Conservation (phyloP, 2,329 filamentous ascomycete species). For the Metarhizium anisopliae region DNA sequence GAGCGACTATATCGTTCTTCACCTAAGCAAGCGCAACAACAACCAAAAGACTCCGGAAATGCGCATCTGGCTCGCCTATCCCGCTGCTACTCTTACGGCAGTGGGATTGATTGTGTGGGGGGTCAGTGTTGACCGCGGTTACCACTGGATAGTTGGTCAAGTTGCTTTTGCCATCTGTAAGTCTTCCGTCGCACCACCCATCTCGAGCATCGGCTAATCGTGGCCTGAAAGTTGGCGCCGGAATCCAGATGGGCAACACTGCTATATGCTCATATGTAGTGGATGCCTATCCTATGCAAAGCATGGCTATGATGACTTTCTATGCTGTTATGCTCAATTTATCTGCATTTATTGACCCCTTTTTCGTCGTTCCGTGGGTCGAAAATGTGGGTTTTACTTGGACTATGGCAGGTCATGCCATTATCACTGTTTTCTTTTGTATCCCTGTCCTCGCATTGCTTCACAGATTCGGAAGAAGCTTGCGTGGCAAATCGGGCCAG, state of each 20-base stretch:
- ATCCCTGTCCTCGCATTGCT: conserved; percentile 26
- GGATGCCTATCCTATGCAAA: conserved; percentile 45
- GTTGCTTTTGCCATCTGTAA: conserved; percentile 43
- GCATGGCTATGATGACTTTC: conserved; percentile 44
- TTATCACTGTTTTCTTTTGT: conserved; percentile 33
- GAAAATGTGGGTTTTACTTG: conserved; percentile 36
- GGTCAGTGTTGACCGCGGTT: conserved; percentile 39
- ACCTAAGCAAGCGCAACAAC: conserved; percentile 32
- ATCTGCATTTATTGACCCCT: conserved; percentile 34
- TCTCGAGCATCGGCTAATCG: no score
- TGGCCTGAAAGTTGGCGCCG: conserved; percentile 33
- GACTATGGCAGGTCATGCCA: conserved; percentile 39
- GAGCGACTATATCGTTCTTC: conserved; percentile 41
- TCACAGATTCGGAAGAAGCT: background rate
- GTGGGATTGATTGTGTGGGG: conserved; percentile 46
- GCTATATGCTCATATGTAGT: conserved; percentile 43
- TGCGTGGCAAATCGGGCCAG: background rate
- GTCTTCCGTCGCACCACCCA: conserved; percentile 9
- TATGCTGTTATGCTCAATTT: conserved; percentile 45
- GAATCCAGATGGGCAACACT: conserved; percentile 49
- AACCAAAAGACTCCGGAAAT: conserved; percentile 40
- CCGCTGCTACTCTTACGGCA: conserved; percentile 36
- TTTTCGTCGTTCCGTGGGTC: conserved; percentile 42
- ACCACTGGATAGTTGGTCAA: conserved; percentile 50
- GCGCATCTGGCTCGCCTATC: conserved; percentile 47